Evolutionary conservation across 306 rosid genomes (phyloP).

Genomic region (Coriaria nepalensis): DNA sequence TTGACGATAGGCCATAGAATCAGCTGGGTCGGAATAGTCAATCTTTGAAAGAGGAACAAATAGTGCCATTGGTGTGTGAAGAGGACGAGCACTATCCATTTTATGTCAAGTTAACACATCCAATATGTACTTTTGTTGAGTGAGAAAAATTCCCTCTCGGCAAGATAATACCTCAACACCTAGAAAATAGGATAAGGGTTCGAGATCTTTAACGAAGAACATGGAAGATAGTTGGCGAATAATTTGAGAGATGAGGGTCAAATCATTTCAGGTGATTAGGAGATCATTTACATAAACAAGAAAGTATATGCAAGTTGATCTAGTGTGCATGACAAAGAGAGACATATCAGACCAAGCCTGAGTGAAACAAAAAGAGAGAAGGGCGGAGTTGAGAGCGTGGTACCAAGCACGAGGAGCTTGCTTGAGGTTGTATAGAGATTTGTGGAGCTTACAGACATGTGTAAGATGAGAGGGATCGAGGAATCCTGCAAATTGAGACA

Average conservation of each 20-base stretch:
- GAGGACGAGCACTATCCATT: background rate
- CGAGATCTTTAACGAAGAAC: constrained; percentile 1
- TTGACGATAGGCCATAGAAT: background rate
- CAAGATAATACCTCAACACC: background rate
- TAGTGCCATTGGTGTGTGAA: background rate
- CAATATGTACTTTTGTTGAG: background rate
- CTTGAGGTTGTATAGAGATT: no score
- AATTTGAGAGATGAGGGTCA: background rate
- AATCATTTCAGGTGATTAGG: background rate
- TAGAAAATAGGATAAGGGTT: no score
- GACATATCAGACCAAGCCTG: background rate
- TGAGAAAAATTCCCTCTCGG: background rate
- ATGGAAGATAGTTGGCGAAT: background rate
- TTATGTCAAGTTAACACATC: background rate
- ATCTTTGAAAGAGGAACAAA: background rate
- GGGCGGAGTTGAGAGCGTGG: background rate
- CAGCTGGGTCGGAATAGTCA: background rate
- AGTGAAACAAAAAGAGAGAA: background rate
- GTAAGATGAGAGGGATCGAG: background rate
- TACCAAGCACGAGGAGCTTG: background rate
- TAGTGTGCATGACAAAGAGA: no score
- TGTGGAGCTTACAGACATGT: background rate
- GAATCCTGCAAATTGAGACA: background rate
- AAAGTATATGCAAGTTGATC: no score
- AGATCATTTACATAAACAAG: background rate